Base-by-base conservation (phyloP, 2,329 filamentous ascomycete species). In the Coniochaeta prunicola region DNA sequence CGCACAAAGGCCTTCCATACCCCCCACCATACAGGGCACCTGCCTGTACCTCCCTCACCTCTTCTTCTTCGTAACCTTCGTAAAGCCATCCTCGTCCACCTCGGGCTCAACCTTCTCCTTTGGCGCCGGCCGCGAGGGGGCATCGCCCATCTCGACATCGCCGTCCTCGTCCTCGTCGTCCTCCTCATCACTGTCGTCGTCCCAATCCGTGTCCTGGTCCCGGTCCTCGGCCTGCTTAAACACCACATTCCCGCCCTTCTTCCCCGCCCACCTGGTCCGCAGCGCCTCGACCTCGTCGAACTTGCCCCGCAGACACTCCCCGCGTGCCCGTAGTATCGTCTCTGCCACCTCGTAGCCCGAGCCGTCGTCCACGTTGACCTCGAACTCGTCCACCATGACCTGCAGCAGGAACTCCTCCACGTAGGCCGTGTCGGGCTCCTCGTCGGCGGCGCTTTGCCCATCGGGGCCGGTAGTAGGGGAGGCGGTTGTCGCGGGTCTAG, bases 321-420 rank as follows among this genome's bases (percentile, higher is more conserved):
- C 77, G 66, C 86, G 80, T 63, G 93, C 75, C 57, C 80, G 79
- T 71, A 96, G 75, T 60, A 97, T 90, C 66, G 86, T 80, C 60
- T 79, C 77, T 10, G 92, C 92, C 7, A 96, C 84, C 59, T 87
- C 83, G 57, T 82, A 85, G 34, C 87, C 89, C 54, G 88, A 93
- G 66, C 92, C 92, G 72, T 99, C 94, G 68, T 97, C 94, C 30
- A 97, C 84, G 59, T 90, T 88, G 58, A 94, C 89, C 68, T 96
- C 92, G 69, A 97, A 99, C 74, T 99, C 94, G 76, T 97, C 94
- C 62, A 89, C 83, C 88, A 97, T 94, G 61, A 96, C 87, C 68
- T 97, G 90, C 53, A 96, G 78, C 54, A 97, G 79, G 57, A 96
- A 86, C 42, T 88, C 82, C 77, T 97, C 93, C 48, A 97, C 78